A percentile compares a stretch with the other conserved stretches of the same genome.
Conservation (phyloP, 2,329 filamentous ascomycete species). For the Penicillium janthinellum region DNA sequence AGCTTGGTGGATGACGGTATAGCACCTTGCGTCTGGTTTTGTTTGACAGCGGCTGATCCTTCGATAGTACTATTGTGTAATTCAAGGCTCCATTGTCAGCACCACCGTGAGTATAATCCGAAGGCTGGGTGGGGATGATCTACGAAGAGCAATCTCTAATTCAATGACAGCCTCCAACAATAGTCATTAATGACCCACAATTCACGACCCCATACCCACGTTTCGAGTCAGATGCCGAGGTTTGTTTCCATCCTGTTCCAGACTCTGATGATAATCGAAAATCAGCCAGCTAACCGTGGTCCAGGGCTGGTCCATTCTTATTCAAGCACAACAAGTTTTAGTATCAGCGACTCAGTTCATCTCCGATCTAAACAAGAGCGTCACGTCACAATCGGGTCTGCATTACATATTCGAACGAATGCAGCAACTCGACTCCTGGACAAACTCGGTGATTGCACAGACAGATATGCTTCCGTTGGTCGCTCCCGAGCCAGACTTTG, state of each 20-base stretch:
- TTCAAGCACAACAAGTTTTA: conserved; percentile 47
- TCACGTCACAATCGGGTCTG: conserved; percentile 39
- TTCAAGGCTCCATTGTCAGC: conserved; percentile 50
- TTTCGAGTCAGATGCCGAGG: conserved; percentile 45
- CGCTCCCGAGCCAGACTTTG: conserved; percentile 26
- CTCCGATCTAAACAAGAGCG: conserved; percentile 43
- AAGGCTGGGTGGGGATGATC: neutral
- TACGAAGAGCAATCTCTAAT: conserved; percentile 12
- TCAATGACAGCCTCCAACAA: conserved; percentile 42
- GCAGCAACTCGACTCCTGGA: conserved; percentile 46
- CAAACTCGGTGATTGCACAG: conserved; percentile 39
- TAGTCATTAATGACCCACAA: conserved; percentile 47
- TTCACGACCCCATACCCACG: conserved; percentile 47
- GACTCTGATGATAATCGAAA: neutral
- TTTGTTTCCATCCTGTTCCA: conserved; percentile 21
- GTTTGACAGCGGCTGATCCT: neutral
- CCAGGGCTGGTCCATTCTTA: conserved; percentile 47
- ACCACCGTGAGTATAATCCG: conserved; percentile 38
- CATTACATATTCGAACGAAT: conserved; percentile 45
- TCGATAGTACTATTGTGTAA: conserved; percentile 46
- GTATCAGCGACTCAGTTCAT: conserved; percentile 46
- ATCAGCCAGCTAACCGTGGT: conserved; percentile 17
- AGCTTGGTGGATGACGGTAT: conserved; percentile 54
- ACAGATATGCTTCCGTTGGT: conserved; percentile 34
- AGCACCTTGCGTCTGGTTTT: conserved; percentile 5